Percentiles rank a stretch among this genome's conserved stretches.
Conservation (phyloP, 257 asterid genomes). For the Gentiana dahurica region DNA sequence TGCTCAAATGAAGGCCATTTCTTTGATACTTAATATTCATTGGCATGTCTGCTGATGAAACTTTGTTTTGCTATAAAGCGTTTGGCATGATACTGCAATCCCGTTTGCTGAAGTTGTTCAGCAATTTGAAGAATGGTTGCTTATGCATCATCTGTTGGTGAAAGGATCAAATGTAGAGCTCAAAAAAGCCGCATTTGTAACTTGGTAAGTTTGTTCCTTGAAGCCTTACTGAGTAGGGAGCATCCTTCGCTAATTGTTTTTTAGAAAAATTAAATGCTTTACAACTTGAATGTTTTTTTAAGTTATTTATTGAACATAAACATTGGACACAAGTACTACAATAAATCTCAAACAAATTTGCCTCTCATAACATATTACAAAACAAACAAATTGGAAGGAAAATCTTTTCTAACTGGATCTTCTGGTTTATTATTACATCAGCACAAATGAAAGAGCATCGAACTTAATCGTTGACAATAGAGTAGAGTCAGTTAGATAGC, state of each 20-base stretch:
- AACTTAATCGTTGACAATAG: too few relatives aligned
- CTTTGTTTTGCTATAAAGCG: conserved; percentile 32
- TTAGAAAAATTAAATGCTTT: too few relatives aligned
- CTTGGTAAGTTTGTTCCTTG: conserved; percentile 43
- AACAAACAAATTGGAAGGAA: conserved; percentile 13
- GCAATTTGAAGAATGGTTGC: conserved; percentile 78
- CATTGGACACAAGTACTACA: too few relatives aligned
- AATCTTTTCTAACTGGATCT: conserved; percentile 19
- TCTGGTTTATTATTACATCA: conserved; percentile 35
- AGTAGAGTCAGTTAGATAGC: conserved; percentile 18
- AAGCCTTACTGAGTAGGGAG: too few relatives aligned
- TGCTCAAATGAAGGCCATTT: too few relatives aligned
- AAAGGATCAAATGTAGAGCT: conserved; percentile 42
- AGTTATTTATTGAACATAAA: too few relatives aligned
- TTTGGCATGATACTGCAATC: conserved; percentile 96
- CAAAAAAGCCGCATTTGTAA: conserved; percentile 76
- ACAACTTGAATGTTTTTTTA: not conserved
- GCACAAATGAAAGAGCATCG: conserved; percentile 23
- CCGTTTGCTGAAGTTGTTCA: conserved; percentile 61
- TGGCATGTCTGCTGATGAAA: too few relatives aligned
- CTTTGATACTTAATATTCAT: too few relatives aligned
- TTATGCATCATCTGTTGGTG: conserved; percentile 31
- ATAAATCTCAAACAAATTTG: not conserved
- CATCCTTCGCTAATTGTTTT: too few relatives aligned
- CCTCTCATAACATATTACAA: not conserved